Percentiles rank a stretch among this genome's conserved stretches.
Conservation (phyloP, 257 asterid species). For the Cordia subcordata region DNA sequence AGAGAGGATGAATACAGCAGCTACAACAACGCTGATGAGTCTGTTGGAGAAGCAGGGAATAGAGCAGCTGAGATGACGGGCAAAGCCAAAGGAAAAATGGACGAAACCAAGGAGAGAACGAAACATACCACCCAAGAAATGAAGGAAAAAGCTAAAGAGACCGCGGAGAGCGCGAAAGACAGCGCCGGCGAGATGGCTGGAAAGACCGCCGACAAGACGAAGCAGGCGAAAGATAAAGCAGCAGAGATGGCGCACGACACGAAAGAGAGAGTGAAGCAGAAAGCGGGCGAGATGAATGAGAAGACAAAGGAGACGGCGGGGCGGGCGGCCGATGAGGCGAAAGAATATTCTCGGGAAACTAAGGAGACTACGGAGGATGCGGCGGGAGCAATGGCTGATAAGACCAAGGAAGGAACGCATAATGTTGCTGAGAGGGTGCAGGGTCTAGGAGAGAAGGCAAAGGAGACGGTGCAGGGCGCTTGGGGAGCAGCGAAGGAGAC, state of each 20-base stretch:
- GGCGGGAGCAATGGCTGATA: conserved; percentile 25
- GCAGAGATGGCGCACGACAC: conserved; percentile 22
- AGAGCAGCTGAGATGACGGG: conserved; percentile 22
- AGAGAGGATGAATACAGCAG: conserved; percentile 25
- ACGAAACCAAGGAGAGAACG: conserved; percentile 27
- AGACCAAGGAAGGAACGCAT: conserved; percentile 28
- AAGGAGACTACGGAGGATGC: conserved; percentile 29
- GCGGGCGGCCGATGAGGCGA: conserved; percentile 26
- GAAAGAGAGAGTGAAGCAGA: conserved; percentile 15
- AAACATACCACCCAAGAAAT: too few species aligned
- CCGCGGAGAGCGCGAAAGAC: conserved; percentile 23
- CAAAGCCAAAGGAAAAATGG: conserved; percentile 20
- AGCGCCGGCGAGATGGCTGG: conserved; percentile 15
- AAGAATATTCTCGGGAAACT: conserved; percentile 27
- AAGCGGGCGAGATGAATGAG: conserved; percentile 22
- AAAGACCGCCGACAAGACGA: conserved; percentile 19
- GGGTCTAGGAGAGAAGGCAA: conserved; percentile 34
- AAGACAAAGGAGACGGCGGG: conserved; percentile 31
- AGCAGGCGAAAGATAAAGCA: conserved; percentile 7
- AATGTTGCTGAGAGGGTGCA: conserved; percentile 30
- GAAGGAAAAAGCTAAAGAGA: conserved; percentile 34
- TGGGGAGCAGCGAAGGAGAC: conserved; percentile 34
- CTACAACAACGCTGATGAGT: conserved; percentile 28
- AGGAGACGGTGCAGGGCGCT: conserved; percentile 30
- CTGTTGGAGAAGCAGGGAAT: conserved; percentile 9